Percentiles rank a stretch among this genome's conserved stretches.
phyloP scores from a whole-genome alignment of 2,329 filamentous ascomycete species.

The Apiospora rasikravindrae region DNA sequence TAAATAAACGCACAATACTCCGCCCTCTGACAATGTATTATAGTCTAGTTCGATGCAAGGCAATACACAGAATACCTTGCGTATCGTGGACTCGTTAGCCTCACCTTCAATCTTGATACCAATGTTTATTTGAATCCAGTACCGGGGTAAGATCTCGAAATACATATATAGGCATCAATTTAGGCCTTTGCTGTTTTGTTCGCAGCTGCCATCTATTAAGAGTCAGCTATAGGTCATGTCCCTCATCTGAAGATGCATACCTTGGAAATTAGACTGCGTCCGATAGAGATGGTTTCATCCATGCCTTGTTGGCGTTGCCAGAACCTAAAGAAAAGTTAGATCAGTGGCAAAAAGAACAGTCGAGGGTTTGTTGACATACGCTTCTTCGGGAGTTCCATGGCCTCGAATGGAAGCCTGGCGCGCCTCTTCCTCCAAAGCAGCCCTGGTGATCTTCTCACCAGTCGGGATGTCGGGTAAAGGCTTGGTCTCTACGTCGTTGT shows the following conservation, averaged over 20 bases:
- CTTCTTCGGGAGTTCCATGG: conserved; percentile 56
- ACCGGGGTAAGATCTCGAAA: too few species aligned
- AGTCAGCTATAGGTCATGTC: background rate
- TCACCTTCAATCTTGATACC: too few species aligned
- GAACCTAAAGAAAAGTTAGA: conserved; percentile 50
- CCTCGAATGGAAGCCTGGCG: conserved; percentile 55
- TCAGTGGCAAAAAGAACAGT: background rate
- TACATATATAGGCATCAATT: background rate
- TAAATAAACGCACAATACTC: background rate
- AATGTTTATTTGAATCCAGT: background rate
- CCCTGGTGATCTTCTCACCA: conserved; percentile 68
- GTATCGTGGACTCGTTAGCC: background rate
- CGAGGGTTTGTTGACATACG: conserved; percentile 41
- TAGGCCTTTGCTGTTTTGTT: conserved; percentile 18
- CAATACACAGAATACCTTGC: background rate
- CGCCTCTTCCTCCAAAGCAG: conserved; percentile 68
- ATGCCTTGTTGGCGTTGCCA: conserved; percentile 66
- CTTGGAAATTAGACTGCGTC: conserved; percentile 59
- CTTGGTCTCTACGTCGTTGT: conserved; percentile 57
- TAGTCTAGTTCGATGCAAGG: background rate
- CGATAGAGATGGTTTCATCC: conserved; percentile 62
- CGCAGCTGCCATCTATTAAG: background rate
- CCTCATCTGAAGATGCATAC: conserved; percentile 29
- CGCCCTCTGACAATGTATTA: background rate
- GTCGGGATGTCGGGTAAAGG: conserved; percentile 53